Evolutionary conservation across 2,329 filamentous ascomycete genomes (phyloP).

Genomic region (Epicoccum sorghinum): DNA sequence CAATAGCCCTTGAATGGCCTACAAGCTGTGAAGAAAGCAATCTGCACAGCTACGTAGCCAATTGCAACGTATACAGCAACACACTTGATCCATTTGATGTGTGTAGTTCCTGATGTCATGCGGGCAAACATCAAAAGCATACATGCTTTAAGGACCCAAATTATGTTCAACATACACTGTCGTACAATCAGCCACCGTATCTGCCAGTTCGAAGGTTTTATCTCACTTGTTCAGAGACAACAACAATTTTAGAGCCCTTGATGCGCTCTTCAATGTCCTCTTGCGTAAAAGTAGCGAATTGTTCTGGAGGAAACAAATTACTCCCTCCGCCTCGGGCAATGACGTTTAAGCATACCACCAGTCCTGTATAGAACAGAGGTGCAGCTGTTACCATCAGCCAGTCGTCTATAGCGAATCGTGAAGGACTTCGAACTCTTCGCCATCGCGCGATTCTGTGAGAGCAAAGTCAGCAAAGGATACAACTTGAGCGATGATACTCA

Average conservation of each 20-base stretch:
- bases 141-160: conserved; percentile 63
- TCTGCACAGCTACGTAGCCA: conserved; percentile 60
- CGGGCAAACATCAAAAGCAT: conserved; percentile 64
- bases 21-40: conserved; percentile 61
- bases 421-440: conserved; percentile 29
- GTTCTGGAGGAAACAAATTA: conserved; percentile 50
- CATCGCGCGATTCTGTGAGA: conserved; percentile 32
- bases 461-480: background rate
- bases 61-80: conserved; percentile 56
- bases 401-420: conserved; percentile 33
- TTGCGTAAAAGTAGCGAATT: conserved; percentile 45
- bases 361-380: conserved; percentile 47
- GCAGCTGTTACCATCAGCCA: conserved; percentile 40
- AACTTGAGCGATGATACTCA: conserved; percentile 16
- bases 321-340: conserved; percentile 51
- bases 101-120: conserved; percentile 56
- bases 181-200: conserved; percentile 42
- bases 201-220: too few species aligned
- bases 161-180: conserved; percentile 67
- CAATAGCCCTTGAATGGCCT: conserved; percentile 63
- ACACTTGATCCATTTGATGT: conserved; percentile 55
- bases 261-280: conserved; percentile 51
- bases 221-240: conserved; percentile 53
- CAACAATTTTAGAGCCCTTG: conserved; percentile 53
- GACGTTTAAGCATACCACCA: conserved; percentile 52